phyloP scores from a whole-genome alignment of 139 green algal species.

The Coelastrella sp. region DNA sequence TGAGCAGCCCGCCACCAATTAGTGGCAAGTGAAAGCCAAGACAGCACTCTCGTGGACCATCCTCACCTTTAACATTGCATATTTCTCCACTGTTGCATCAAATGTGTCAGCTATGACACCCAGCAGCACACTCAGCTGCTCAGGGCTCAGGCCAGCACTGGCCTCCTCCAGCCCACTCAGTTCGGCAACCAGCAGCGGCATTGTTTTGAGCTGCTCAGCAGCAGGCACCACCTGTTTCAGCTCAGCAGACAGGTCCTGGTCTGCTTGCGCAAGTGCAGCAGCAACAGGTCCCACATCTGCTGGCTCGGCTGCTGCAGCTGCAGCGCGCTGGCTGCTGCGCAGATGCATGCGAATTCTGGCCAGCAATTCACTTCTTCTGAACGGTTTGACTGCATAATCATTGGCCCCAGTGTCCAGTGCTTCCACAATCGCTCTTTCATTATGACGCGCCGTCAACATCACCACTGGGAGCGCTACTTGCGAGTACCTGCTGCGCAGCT shows the following conservation, averaged over 20 bases:
- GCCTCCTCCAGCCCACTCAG: constrained; percentile 17
- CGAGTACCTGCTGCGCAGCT: constrained; percentile 48
- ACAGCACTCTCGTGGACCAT: too few relatives aligned
- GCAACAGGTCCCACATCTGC: not conserved
- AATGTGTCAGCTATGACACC: constrained; percentile 24
- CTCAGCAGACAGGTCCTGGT: constrained; percentile 1
- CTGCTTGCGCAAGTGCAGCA: not conserved
- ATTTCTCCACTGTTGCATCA: constrained; percentile 42
- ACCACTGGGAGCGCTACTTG: constrained; percentile 59
- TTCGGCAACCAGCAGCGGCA: constrained; percentile 20
- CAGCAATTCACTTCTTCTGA: constrained; percentile 62
- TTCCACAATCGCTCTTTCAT: constrained; percentile 56
- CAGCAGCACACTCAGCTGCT: constrained; percentile 33
- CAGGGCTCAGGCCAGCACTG: not conserved
- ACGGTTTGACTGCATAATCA: constrained; percentile 70
- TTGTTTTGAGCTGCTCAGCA: not conserved
- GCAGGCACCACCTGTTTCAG: constrained; percentile 1
- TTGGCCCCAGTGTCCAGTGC: constrained; percentile 62
- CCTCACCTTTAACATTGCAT: constrained; percentile 44
- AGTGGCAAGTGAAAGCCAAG: not conserved
- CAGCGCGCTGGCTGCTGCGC: constrained; percentile 40
- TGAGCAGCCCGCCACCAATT: not conserved
- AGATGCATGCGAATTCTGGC: constrained; percentile 66
- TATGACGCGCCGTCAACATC: constrained; percentile 61
- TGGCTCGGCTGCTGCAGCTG: not conserved